Evolutionary conservation across 345 rosid genomes (phyloP).

Genomic region (Laguncularia racemosa): DNA sequence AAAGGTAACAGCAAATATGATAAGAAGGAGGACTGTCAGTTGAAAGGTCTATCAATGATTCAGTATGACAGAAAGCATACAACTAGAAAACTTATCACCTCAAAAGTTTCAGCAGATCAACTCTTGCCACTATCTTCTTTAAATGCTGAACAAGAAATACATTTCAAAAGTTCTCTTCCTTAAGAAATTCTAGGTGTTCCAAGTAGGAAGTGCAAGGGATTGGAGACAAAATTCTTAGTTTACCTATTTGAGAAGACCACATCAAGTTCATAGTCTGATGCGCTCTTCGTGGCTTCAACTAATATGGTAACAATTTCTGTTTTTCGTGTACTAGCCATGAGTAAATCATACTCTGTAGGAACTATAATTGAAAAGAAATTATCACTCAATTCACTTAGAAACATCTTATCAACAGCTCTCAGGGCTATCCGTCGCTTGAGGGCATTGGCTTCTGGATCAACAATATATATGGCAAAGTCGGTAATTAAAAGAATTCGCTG

Average conservation of each 20-base stretch:
- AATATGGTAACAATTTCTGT: slow-evolving; percentile 78
- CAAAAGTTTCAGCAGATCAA: no score
- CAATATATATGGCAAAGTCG: slow-evolving; percentile 68
- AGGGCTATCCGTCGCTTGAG: slow-evolving; percentile 76
- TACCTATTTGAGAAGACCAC: slow-evolving; percentile 80
- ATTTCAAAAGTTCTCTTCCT: no score
- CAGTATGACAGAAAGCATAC: no score
- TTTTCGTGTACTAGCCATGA: slow-evolving; percentile 89
- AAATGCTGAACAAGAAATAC: neutral
- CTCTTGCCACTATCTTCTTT: no score
- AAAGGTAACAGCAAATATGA: neutral
- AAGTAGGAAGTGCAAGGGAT: neutral
- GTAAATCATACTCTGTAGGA: slow-evolving; percentile 89
- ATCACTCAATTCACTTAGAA: slow-evolving; percentile 76
- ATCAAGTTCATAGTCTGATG: slow-evolving; percentile 79
- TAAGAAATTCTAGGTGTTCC: neutral
- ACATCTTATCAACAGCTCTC: slow-evolving; percentile 75
- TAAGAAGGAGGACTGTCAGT: no score
- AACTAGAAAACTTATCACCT: no score
- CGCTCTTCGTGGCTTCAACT: slow-evolving; percentile 69
- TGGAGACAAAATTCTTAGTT: neutral
- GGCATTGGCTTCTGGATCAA: slow-evolving; percentile 70
- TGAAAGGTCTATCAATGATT: no score
- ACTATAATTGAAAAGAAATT: slow-evolving; percentile 80
- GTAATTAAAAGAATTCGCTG: slow-evolving; percentile 63